Conservation (phyloP, 2,329 filamentous ascomycete species). For the Pseudogymnoascus sp. region DNA sequence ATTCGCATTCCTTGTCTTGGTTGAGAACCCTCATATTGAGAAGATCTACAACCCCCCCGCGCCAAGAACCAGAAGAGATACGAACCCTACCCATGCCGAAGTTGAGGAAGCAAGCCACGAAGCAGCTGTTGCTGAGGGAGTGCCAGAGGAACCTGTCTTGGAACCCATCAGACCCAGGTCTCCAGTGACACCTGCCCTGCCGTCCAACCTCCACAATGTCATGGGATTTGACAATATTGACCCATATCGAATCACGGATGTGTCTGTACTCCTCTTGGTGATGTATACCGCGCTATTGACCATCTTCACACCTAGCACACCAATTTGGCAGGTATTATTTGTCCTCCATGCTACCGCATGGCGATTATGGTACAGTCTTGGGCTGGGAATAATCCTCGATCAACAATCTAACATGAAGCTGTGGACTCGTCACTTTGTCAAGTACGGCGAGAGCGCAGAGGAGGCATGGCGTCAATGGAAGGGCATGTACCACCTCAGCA, state of each 20-base stretch:
- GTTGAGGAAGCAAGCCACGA: conserved; percentile 29
- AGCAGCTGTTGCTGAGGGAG: conserved; percentile 27
- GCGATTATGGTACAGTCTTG: conserved; percentile 87
- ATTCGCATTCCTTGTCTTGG: conserved; percentile 81
- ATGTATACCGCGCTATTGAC: conserved; percentile 68
- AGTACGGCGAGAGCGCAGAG: conserved; percentile 80
- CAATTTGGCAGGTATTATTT: conserved; percentile 68
- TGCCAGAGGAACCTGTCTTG: conserved; percentile 17
- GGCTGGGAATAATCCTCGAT: conserved; percentile 76
- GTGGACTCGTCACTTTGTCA: conserved; percentile 96
- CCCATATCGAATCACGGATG: conserved; percentile 78
- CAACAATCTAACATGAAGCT: conserved; percentile 82
- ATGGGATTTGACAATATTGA: conserved; percentile 79
- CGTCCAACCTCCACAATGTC: conserved; percentile 69
- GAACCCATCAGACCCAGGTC: conserved; percentile 20
- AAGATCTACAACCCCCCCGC: conserved; percentile 91
- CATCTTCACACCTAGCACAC: conserved; percentile 67
- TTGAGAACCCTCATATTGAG: conserved; percentile 97
- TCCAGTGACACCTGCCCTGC: conserved; percentile 39
- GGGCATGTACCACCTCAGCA: conserved; percentile 85
- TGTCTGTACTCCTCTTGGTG: conserved; percentile 67
- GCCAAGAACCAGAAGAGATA: conserved; percentile 46
- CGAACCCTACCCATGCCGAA: conserved; percentile 23
- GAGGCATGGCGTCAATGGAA: conserved; percentile 99
- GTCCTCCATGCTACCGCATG: conserved; percentile 70